Evolutionary conservation across 2,329 filamentous ascomycete species (phyloP), one percentile per base, ranked within the genome.

Genomic region (Xylaria hypoxylon): DNA sequence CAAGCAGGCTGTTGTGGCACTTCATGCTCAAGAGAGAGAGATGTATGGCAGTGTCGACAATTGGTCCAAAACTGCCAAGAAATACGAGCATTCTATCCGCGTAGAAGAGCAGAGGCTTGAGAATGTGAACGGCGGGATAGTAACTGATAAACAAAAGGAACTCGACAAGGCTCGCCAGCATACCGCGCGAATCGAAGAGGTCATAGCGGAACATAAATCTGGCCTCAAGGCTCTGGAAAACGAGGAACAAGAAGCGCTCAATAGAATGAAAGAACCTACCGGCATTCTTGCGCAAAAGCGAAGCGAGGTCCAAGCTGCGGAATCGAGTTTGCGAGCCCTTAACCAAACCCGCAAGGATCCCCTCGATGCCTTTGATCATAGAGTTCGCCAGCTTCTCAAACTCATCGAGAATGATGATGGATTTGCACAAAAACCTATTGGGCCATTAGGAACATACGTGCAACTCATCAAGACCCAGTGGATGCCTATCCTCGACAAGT

Each of bases 391-490:
- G 1, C 85, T 97, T 2, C 79, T 96, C 6, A 83, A 80, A 59
- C 85, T 85, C n/a, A 92, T 98, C 67, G 84, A 88, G 5, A 81
- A 83, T n/a, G 92, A 97, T 64, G 78, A 69, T 2, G 84, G 89
- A 0, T 98, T 96, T 75, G 81, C 83, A 26, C 81, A 86, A 48
- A 90, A 86, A 68, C 96, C 96, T 2, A 83, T 98, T 38, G 96
- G 96, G 0, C 96, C 96, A 0, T 83, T 98, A 15, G 96, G 94
- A 33, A 83, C 89, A 26, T 87, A 96, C 74, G 85, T 99, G 58
- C 89, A 89, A 70, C 82, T 99, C 26, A 81, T 89, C 40, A 90
- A 95, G 71, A 91, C 92, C 0, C 85, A 92, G 72, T 99, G 96
- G 96, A 91, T 90, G 1, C 86, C 87, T 0, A 89, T 97, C 48